Evolutionary conservation across 208 protist species (phyloP).

Genomic region (Spongospora subterranea): DNA sequence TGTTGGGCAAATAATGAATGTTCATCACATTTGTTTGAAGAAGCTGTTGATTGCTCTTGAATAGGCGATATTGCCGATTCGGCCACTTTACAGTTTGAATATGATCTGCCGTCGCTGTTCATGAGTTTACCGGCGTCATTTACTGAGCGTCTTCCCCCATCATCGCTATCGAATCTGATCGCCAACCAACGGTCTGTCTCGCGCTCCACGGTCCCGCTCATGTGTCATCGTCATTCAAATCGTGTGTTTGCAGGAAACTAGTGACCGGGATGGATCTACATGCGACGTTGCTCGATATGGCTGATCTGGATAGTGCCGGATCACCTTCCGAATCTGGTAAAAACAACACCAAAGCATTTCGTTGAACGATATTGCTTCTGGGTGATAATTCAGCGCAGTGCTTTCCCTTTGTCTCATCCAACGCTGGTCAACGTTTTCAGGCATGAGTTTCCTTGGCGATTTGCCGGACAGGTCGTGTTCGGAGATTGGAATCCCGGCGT

Average conservation of each 20-base stretch:
- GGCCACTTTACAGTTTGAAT: neutral
- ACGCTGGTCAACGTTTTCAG: neutral
- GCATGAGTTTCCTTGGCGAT: neutral
- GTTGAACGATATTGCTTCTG: too few relatives aligned
- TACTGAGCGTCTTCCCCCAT: neutral
- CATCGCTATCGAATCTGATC: neutral
- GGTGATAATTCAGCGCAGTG: neutral
- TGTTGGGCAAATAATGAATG: too few relatives aligned
- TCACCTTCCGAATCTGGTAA: neutral
- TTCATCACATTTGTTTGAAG: too few relatives aligned
- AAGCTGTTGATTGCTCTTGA: too few relatives aligned
- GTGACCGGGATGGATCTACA: neutral
- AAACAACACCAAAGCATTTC: too few relatives aligned
- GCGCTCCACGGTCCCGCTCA: neutral
- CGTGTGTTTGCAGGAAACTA: neutral
- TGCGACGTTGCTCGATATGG: neutral
- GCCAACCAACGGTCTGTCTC: neutral
- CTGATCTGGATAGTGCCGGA: neutral
- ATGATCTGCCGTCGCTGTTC: neutral
- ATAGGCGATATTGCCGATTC: neutral
- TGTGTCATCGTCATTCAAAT: neutral
- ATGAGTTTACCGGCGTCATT: neutral
- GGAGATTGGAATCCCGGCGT: neutral
- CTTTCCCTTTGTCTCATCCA: neutral
- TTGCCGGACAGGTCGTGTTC: conserved; percentile 4